Percentiles rank a stretch among this genome's conserved stretches.
Evolutionary conservation across 805 yeast species (phyloP).

Genomic region (Yarrowia alimentaria): DNA sequence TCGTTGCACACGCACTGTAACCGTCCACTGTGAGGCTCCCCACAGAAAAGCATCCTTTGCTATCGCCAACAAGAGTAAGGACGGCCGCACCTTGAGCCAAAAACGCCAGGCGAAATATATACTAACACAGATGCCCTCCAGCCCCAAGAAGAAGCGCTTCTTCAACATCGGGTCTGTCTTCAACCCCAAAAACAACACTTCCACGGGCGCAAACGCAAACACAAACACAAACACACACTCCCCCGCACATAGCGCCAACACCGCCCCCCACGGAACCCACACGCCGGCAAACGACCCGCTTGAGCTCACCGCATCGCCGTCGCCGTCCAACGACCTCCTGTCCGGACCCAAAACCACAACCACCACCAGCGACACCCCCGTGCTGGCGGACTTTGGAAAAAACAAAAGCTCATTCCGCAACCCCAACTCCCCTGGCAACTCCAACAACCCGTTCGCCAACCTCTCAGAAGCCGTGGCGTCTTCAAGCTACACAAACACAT

Average conservation of each 20-base stretch:
- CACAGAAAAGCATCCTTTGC: too few species aligned
- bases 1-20: too few species aligned
- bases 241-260: conserved; percentile 2
- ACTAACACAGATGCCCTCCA: conserved; percentile 26
- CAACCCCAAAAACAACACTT: conserved; percentile 7
- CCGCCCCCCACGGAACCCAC: not conserved
- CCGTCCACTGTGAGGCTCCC: too few species aligned
- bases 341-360: conserved; percentile 24
- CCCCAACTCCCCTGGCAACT: too few species aligned
- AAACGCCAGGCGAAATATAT: too few species aligned
- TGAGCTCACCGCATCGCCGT: conserved; percentile 14
- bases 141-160: conserved; percentile 28
- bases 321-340: conserved; percentile 14
- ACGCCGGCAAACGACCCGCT: conserved; percentile 18
- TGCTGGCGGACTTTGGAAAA: conserved; percentile 14
- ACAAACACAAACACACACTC: conserved; percentile 16
- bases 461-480: not conserved
- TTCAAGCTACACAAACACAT: conserved; percentile 4
- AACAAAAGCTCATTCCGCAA: not conserved
- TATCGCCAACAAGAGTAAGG: too few species aligned
- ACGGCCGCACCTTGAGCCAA: too few species aligned
- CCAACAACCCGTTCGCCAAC: conserved; percentile 18
- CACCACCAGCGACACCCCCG: conserved; percentile 23
- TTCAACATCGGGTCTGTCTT: conserved; percentile 27
- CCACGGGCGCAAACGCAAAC: not conserved